Percentiles rank a stretch among this genome's conserved stretches.
Evolutionary conservation across 345 rosid genomes (phyloP).

Genomic region (Melaleuca quinquenervia): DNA sequence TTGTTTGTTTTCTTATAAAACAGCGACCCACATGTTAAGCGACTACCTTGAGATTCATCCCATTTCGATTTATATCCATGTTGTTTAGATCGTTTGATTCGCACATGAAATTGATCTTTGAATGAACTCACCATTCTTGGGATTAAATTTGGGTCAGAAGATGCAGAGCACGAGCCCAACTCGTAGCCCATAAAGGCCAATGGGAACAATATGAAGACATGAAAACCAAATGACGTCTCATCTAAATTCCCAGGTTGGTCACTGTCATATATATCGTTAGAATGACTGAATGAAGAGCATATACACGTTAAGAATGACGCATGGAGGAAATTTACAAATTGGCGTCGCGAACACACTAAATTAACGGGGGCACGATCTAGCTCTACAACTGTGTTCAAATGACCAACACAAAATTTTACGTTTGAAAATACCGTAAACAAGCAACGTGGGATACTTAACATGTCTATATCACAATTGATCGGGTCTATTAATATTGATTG

Average conservation of each 20-base stretch:
- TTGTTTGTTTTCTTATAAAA: background rate
- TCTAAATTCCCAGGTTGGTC: background rate
- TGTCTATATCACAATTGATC: background rate
- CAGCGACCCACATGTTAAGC: background rate
- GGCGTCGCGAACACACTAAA: background rate
- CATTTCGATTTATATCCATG: background rate
- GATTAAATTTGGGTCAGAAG: background rate
- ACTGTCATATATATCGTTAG: background rate
- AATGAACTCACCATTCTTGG: background rate
- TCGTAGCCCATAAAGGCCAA: background rate
- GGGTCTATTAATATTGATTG: background rate
- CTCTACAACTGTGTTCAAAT: background rate
- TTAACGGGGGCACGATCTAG: background rate
- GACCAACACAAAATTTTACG: background rate
- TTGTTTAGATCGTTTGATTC: background rate
- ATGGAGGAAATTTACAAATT: background rate
- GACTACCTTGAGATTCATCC: background rate
- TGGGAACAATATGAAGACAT: background rate
- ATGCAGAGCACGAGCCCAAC: background rate
- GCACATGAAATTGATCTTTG: background rate
- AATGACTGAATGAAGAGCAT: background rate
- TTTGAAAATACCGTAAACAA: background rate
- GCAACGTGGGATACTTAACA: rapidly evolving
- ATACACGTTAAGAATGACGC: background rate
- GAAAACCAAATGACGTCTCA: background rate